Percentiles rank a stretch among this genome's conserved stretches.
phyloP scores from a whole-genome alignment of 179 eudicot genomes.

The Silene noctiflora region DNA sequence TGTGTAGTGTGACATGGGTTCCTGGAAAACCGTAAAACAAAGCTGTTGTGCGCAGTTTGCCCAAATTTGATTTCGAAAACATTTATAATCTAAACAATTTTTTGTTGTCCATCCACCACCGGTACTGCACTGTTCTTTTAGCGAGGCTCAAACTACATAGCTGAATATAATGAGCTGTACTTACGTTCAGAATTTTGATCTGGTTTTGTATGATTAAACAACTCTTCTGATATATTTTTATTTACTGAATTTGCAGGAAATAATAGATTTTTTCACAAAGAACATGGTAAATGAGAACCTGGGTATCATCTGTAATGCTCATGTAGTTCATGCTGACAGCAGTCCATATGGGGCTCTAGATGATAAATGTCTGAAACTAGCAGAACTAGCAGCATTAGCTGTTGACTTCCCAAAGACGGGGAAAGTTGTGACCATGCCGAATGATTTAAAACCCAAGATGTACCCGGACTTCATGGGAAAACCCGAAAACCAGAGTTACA shows the following conservation, averaged over 20 bases:
- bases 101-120: neutral
- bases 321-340: constrained; percentile 88
- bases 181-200: neutral
- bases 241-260: constrained; percentile 48
- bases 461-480: constrained; percentile 99
- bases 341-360: constrained; percentile 65
- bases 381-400: constrained; percentile 87
- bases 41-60: neutral
- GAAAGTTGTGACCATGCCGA: constrained; percentile 59
- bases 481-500: constrained; percentile 55
- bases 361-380: constrained; percentile 62
- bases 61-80: neutral
- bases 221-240: neutral
- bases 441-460: constrained; percentile 56
- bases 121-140: neutral
- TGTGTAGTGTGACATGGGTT: neutral
- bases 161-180: neutral
- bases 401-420: constrained; percentile 99
- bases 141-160: neutral
- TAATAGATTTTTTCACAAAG: constrained; percentile 63
- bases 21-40: neutral
- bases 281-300: constrained; percentile 87
- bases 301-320: constrained; percentile 96
- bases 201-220: neutral
- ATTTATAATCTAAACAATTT: no score